Evolutionary conservation across 441 rosid species (phyloP), one percentile per base, ranked within the genome.

Genomic region (Jatropha multifida): DNA sequence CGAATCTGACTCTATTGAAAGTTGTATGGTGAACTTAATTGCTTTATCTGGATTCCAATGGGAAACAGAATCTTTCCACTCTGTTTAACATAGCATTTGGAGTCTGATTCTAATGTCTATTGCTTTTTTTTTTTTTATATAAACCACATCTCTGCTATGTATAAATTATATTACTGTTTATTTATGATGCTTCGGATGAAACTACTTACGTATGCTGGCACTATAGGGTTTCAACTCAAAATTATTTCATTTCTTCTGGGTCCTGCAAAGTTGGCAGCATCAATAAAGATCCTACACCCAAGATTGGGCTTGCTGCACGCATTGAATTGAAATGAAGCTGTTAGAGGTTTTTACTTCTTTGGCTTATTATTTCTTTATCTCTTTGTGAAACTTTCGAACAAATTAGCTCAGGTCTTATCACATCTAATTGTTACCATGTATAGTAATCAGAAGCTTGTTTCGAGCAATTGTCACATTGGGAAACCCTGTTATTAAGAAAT

Each of bases 311-410:
- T 12, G 52, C 3, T 15, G 4, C 65, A 32, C 37, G 66, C 12
- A 40, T 40, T 41, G 49, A 64, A 41, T 48, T 68, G 12, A 68
- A 68, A 68, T 68, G 71, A 68, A 46, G 58, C 37, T 68, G 56
- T 68, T 68, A 48, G 55, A 67, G 70, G 70, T 67, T 62, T 46
- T 67, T 18, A 6, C 4, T 5, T 46, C 38, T 23, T 67, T 44
- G n/a, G 11, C 38, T n/a, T 67, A 37, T 62, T 62, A 15, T 3
- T 32, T 62, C 9, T 61, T 7, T 54, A 13, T 32, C 42, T 32
- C 65, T 62, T 62, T 32, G 65, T 62, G 18, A 62, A 37, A 60
- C 7, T 15, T 13, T 62, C 26, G 13, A 5, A 9, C 13, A 7
- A 13, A 27, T 61, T 32, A 13, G 65, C 41, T 62, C 3, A 49